Evolutionary conservation across 1,284 basidiomycete genomes (phyloP), one percentile per base, ranked within the genome.

Genomic region (Cutaneotrichosporon dermatis): DNA sequence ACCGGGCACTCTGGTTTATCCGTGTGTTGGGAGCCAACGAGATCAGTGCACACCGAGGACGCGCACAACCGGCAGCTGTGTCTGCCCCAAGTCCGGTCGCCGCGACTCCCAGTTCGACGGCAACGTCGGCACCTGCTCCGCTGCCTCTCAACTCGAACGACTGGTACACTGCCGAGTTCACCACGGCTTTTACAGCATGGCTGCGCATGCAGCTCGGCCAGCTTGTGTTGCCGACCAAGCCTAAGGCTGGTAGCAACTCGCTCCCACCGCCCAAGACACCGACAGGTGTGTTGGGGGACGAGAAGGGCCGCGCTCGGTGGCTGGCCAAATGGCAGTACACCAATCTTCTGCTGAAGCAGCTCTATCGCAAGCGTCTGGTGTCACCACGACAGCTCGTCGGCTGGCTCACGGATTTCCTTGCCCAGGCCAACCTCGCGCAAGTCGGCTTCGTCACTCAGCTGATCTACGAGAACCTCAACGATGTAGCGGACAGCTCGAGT

Each of bases 11-110:
- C 3, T 99, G 96, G 96, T 93, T 96, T 74, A 84, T 98, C 36
- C 84, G 93, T 11, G 90, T 94, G 1, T 86, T 95, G 56, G 96
- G 95, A n/a, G 90, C 89, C 1, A 93, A 92, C 68, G 95, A 99
- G 76, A 92, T 92, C 44, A 88, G 92, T 69, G 62, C 83, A 83
- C 85, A 88, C 51, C 85, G 73, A 36, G 64, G 69, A n/a, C 61
- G 74, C 48, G 63, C 69, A 4, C 71, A 71, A 53, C 71, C 72
- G 25, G 50, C 57, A 0, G 54, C 62, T 13, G 69, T 72, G 25
- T 59, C 67, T 59, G 69, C 68, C 0, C 66, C 70, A 12, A 69
- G 70, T 7, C 70, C 73, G 6, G 68, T 66, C 25, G 72, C 72
- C 2, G 64, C 61, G 4, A 76, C 74, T 1, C 71, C 71, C 6